phyloP scores from a whole-genome alignment of 345 rosid species.

The Populus deltoides region DNA sequence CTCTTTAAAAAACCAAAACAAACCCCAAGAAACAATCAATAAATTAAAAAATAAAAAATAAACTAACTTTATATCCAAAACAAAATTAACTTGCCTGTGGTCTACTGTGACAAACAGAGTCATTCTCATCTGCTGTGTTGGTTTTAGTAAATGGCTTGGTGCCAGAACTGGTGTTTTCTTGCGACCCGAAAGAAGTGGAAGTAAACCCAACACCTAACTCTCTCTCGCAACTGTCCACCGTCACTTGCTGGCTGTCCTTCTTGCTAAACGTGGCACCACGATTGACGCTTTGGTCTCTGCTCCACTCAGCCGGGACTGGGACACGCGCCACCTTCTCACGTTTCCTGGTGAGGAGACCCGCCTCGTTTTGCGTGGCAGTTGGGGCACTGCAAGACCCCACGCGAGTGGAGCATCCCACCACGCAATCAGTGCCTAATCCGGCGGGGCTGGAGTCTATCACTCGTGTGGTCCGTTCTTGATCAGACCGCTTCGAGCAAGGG shows the following conservation, averaged over 20 bases:
- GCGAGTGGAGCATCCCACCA: conserved; percentile 45
- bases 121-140: conserved; percentile 55
- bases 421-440: conserved; percentile 20
- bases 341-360: conserved; percentile 13
- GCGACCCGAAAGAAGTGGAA: conserved; percentile 58
- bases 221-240: conserved; percentile 53
- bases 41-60: neutral
- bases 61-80: neutral
- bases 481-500: conserved; percentile 49
- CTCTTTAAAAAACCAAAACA: conserved; percentile 20
- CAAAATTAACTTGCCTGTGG: conserved; percentile 37
- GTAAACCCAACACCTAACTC: conserved; percentile 44
- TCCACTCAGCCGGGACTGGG: conserved; percentile 50
- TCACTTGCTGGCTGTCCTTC: conserved; percentile 41
- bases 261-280: conserved; percentile 54
- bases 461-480: conserved; percentile 12
- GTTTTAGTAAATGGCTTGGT: conserved; percentile 26
- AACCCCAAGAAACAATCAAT: neutral
- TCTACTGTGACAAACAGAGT: conserved; percentile 66
- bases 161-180: conserved; percentile 47
- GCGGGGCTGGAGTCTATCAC: conserved; percentile 20
- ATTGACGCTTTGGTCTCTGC: conserved; percentile 56
- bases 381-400: conserved; percentile 56
- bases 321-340: conserved; percentile 42
- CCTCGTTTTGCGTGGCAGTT: conserved; percentile 16